Evolutionary conservation across 176 grass and related monocot genomes (phyloP).

Genomic region (Zea mays): Zm-B73-REFERENCE-NAM-5.0 NC_050096.1:257311501-257312000

Average conservation of each 20-base stretch:
- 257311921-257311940: slow-evolving; percentile 45
- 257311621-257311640: slow-evolving; percentile 75
- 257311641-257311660: slow-evolving; percentile 62
- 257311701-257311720: slow-evolving; percentile 75
- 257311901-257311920: slow-evolving; percentile 32
- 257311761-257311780: background rate
- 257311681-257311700: slow-evolving; percentile 68
- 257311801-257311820: slow-evolving; percentile 49
- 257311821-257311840: slow-evolving; percentile 56
- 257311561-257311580: slow-evolving; percentile 4
- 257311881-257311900: slow-evolving; percentile 66
- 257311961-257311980: slow-evolving; percentile 85
- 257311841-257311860: slow-evolving; percentile 70
- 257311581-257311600: slow-evolving; percentile 14
- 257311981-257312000: slow-evolving; percentile 49
- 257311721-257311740: slow-evolving; percentile 51
- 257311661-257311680: slow-evolving; percentile 79
- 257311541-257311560: background rate
- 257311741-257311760: background rate
- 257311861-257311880: slow-evolving; percentile 65
- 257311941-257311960: slow-evolving; percentile 89
- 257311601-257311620: slow-evolving; percentile 60
- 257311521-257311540: background rate
- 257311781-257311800: slow-evolving; percentile 28
- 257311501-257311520: background rate